These are phyloP conservation scores for Hyaloraphidium curvatum DNA, from an alignment of 192 early-diverging fungal genomes.

Conservation along the genomic window DNA sequence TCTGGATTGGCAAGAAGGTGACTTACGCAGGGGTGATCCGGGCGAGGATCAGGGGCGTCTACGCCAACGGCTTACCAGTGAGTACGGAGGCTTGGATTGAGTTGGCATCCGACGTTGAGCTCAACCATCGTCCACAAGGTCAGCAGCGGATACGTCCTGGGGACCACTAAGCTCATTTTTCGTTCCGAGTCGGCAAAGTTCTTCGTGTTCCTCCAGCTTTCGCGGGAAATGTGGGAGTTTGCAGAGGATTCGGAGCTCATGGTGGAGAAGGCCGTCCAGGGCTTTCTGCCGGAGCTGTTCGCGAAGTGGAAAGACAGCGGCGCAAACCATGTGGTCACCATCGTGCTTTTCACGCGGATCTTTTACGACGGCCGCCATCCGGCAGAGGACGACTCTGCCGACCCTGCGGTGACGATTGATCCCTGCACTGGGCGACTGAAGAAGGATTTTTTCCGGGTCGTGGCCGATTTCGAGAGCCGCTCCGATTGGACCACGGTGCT, in stretches of 20 bases:
- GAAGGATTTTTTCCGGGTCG: slow-evolving; percentile 87
- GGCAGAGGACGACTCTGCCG: too few species aligned
- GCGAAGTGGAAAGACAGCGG: slow-evolving; percentile 49
- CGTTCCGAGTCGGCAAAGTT: slow-evolving; percentile 85
- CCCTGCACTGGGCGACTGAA: slow-evolving; percentile 32
- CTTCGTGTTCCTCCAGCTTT: slow-evolving; percentile 92
- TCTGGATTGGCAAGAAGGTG: slow-evolving; percentile 61
- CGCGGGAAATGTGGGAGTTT: slow-evolving; percentile 93
- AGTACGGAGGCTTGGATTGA: too few species aligned
- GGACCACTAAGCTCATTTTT: slow-evolving; percentile 65
- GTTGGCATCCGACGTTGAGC: too few species aligned
- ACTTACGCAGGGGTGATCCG: slow-evolving; percentile 46
- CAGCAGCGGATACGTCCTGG: slow-evolving; percentile 56
- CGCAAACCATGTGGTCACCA: slow-evolving; percentile 87
- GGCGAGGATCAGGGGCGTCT: slow-evolving; percentile 65
- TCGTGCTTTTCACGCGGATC: slow-evolving; percentile 82
- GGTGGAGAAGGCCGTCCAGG: slow-evolving; percentile 67
- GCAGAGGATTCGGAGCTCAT: slow-evolving; percentile 91
- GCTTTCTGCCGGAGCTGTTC: not conserved
- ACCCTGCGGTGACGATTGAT: not conserved
- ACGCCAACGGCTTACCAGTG: slow-evolving; percentile 37
- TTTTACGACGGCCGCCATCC: slow-evolving; percentile 42
- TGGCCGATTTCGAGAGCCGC: slow-evolving; percentile 76
- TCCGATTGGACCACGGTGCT: slow-evolving; percentile 47
- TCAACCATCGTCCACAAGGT: slow-evolving; percentile 21